Base-by-base conservation (phyloP, 1,284 basidiomycete species). In the Mycena sp. region DNA sequence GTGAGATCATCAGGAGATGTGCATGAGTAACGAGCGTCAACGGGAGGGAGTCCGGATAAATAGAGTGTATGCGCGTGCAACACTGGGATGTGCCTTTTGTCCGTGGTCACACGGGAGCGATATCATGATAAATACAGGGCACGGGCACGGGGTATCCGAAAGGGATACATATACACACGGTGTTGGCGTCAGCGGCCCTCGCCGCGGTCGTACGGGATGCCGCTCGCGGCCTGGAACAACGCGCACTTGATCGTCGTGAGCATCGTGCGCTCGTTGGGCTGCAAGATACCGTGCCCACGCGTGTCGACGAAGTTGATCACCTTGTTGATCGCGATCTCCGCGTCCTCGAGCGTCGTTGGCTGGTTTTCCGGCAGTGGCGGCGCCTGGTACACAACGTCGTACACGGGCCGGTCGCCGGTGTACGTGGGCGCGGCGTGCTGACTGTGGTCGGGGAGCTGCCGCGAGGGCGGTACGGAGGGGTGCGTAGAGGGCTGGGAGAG, bases 271-370 rank as follows among this genome's bases (percentile, higher is more conserved):
- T 87, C 83, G 4, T 78, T 70, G 3, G 65, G 53, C n/a, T 77
- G 76, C 63, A 86, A 65, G n/a, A 85, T 70, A n/a, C 73, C 68
- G 21, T 74, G 74, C 35, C 76, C 75, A 37, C 74, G 75, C n/a
- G 77, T 77, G 69, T 87, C 82, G 63, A 88, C 70, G 63, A 81
- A 89, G 26, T 73, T 54, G 57, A 86, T 80, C 61, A 89, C 73
- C 62, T 77, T 81, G 67, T 82, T 80, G 64, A 87, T 72, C 23
- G 84, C 81, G 6, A 79, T 78, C 63, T 87, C 83, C 4, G 83
- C 87, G 56, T 88, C 84, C 1, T 75, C 69, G 19, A 84, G 64
- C n/a, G 77, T 77, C 29, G 78, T 76, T n/a, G 68, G 65, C 56
- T 52, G 48, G n/a, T 28, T 25, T 38, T 41, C 40, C n/a, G 51